Evolutionary conservation across 2,329 filamentous ascomycete genomes (phyloP).

Genomic region (Pseudogymnoascus sp.): DNA sequence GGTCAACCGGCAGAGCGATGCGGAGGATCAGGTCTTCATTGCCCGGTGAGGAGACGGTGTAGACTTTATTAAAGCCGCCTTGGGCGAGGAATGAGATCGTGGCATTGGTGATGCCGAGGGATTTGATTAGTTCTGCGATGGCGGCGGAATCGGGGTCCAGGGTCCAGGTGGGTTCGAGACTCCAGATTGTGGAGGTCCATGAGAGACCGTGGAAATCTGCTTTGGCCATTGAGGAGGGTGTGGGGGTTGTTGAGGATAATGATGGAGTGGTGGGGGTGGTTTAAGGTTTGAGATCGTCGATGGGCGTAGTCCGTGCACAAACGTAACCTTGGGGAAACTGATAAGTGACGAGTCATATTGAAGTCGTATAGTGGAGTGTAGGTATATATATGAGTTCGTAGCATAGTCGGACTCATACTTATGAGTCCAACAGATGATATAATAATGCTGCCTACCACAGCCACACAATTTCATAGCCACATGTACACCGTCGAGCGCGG

Average conservation of each 20-base stretch:
- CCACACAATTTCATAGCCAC: too few species aligned
- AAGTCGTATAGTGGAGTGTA: too few species aligned
- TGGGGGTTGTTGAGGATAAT: too few species aligned
- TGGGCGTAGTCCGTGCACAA: neutral
- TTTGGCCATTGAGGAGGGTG: too few species aligned
- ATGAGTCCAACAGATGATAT: too few species aligned
- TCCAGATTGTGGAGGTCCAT: neutral
- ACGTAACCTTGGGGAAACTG: neutral
- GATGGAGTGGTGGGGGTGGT: too few species aligned
- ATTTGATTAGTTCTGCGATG: neutral
- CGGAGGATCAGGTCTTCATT: slow-evolving; percentile 30
- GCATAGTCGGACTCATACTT: too few species aligned
- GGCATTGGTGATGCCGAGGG: neutral
- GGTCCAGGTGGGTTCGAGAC: neutral
- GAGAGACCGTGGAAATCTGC: neutral
- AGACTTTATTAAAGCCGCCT: slow-evolving; percentile 31
- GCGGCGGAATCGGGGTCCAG: neutral
- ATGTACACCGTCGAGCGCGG: too few species aligned
- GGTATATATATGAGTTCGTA: too few species aligned
- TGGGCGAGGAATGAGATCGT: slow-evolving; percentile 23
- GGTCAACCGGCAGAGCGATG: slow-evolving; percentile 34
- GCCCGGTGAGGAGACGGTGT: slow-evolving; percentile 24
- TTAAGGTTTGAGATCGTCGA: too few species aligned
- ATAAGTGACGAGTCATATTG: too few species aligned
- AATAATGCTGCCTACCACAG: too few species aligned